Evolutionary conservation across 2,329 filamentous ascomycete genomes (phyloP), one percentile per base, ranked within the genome.

Genomic region (Xylariaceae sp.): DNA sequence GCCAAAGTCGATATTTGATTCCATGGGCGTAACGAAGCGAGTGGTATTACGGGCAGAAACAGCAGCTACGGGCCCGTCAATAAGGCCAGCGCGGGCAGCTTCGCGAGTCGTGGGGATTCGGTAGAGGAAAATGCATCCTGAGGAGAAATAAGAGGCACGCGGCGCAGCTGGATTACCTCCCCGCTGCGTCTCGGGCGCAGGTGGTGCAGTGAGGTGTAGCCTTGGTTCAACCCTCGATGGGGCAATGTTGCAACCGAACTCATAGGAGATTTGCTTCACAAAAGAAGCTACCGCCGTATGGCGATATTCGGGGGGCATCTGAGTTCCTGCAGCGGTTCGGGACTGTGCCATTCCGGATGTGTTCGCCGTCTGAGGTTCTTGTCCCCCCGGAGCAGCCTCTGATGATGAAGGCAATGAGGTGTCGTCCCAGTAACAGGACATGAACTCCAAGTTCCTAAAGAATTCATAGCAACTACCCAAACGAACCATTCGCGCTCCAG

Each of bases 391-490:
- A 18, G 50, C 57, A 22, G 54, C 47, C 4, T 53, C 50, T 1
- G 50, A 47, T 29, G 56, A 51, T 2, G 63, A 63, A 13, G 61
- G 65, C 32, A 68, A 46, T 5, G 80, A 81, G 0, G 81, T 80
- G 62, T 86, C 83, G 30, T 84, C 80, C 83, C 83, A 86, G 62
- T 76, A 86, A 0, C 72, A 64, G 2, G 81, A 79, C 63, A 84
- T 76, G 22, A 75, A 66, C 61, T 86, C 83, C 18, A 86, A 72
- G 60, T 81, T 80, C 49, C 80, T 80, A 69, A 80, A 86, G 68
- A 86, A 86, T 67, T 86, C 83, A 61, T 85, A 86, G 5, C 80
- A 77, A 60, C 84, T 85, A 13, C 83, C 83, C 7, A 86, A 69
- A 6, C 82, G 78, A 29, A 77, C 75, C 34, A 78, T 72, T 43